Conservation (phyloP, 2,329 filamentous ascomycete species). For the Aureobasidium sp. region DNA sequence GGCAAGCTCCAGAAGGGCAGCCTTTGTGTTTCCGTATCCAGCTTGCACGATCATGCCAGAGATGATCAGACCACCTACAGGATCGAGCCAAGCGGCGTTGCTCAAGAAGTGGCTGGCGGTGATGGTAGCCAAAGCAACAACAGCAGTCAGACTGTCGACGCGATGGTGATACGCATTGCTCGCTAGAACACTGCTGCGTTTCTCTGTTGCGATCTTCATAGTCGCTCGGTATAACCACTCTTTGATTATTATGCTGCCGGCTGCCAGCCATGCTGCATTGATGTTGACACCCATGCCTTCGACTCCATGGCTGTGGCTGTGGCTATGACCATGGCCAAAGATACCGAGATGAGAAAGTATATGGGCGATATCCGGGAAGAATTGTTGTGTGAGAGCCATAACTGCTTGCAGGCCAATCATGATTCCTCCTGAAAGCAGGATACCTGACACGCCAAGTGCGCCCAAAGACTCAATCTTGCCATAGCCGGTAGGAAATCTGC, state of each 20-base stretch:
- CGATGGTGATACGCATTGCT: constrained; percentile 96
- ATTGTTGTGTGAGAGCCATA: constrained; percentile 50
- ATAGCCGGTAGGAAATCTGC: constrained; percentile 81
- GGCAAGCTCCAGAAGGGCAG: constrained; percentile 80
- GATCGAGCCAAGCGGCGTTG: constrained; percentile 86
- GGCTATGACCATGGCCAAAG: constrained; percentile 51
- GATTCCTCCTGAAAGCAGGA: constrained; percentile 80
- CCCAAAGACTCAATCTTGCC: constrained; percentile 97
- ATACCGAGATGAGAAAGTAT: constrained; percentile 37
- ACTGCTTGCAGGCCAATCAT: constrained; percentile 72
- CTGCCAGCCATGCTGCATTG: constrained; percentile 90
- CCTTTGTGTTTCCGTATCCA: constrained; percentile 75
- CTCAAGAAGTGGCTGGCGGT: constrained; percentile 79
- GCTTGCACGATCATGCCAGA: constrained; percentile 89
- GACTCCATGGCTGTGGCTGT: constrained; percentile 55
- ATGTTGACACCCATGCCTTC: constrained; percentile 65
- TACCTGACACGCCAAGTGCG: constrained; percentile 83
- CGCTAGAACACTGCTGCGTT: constrained; percentile 90
- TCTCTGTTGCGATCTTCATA: constrained; percentile 92
- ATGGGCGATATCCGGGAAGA: constrained; percentile 41
- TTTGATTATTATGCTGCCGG: constrained; percentile 82
- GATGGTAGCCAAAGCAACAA: constrained; percentile 85
- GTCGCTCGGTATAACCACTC: constrained; percentile 97
- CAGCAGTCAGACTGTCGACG: constrained; percentile 88
- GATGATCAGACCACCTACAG: constrained; percentile 85